Base-by-base conservation (phyloP, 2,329 filamentous ascomycete species). In the Nemania sp. region DNA sequence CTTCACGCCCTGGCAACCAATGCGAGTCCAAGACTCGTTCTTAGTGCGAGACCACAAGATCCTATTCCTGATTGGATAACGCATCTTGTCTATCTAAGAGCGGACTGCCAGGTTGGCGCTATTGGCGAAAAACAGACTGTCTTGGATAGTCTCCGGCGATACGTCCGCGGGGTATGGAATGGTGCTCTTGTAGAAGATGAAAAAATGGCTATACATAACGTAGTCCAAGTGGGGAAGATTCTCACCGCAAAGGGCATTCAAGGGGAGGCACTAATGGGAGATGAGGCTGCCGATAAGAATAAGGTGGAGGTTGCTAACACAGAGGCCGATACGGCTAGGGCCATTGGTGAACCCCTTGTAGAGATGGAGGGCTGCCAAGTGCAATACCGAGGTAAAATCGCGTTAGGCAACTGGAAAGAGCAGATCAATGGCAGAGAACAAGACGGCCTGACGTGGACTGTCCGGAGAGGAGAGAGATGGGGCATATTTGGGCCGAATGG, bases 401-500 rank as follows among this genome's bases (percentile, higher is more conserved):
- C 92, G 0, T 85, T 99, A 0, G 94, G 95, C 3, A 90, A 92
- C 77, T 98, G 94, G 94, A 82, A 83, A 15, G 88, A 93, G 78
- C 75, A 84, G 1, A 77, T 86, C 13, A 73, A 87, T 3, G 87
- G 87, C 0, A 73, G 82, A 54, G 72, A 80, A 20, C 81, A 83
- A 66, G 79, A 86, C 1, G 95, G 95, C 0, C 83, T 98, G 5
- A 86, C 91, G 76, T 98, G 96, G 93, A 92, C 87, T 0, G 90
- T 98, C 26, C 88, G 89, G 45, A 88, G 91, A 59, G 94, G 95
- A 26, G 90, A 98, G 77, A 89, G 94, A 70, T 97, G 94, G 92
- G 95, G 93, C 2, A 88, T 98, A 20, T 96, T 99, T 76, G 96
- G 96, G 0, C 92, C 94, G 35, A 98, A 99, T 74, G 96, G 92